Evolutionary conservation across 345 rosid species (phyloP).

Genomic region (Gossypium ekmanianum): DNA sequence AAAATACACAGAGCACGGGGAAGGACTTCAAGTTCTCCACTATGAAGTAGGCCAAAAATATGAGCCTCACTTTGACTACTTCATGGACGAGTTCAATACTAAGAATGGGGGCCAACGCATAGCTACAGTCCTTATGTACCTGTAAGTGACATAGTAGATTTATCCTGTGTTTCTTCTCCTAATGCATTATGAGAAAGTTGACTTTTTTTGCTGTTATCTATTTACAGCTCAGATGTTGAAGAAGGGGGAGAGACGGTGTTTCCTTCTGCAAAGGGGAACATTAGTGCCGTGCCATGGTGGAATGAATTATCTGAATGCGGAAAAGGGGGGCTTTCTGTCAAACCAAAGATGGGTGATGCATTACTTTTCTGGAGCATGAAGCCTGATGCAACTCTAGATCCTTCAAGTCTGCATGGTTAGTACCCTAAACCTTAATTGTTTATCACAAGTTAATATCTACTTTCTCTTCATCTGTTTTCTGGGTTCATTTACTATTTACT

Average conservation of each 20-base stretch:
- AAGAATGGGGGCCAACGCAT: slow-evolving; percentile 92
- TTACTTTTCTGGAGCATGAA: slow-evolving; percentile 97
- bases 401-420: slow-evolving; percentile 92
- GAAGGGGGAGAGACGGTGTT: slow-evolving; percentile 98
- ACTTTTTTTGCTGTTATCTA: slow-evolving; percentile 13
- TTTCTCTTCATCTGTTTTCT: not conserved
- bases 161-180: not conserved
- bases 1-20: slow-evolving; percentile 70
- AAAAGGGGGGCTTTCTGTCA: slow-evolving; percentile 74
- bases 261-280: slow-evolving; percentile 82
- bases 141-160: slow-evolving; percentile 45
- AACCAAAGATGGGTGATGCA: slow-evolving; percentile 96
- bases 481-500: slow-evolving; percentile 3
- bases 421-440: not conserved
- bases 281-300: slow-evolving; percentile 89
- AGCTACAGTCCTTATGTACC: slow-evolving; percentile 95
- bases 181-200: slow-evolving; percentile 2
- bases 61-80: slow-evolving; percentile 94
- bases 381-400: slow-evolving; percentile 76
- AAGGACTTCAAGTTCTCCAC: slow-evolving; percentile 93
- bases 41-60: slow-evolving; percentile 93
- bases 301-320: slow-evolving; percentile 84
- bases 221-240: slow-evolving; percentile 87
- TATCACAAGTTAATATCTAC: not conserved
- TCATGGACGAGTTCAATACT: slow-evolving; percentile 75